A percentile compares a stretch with the other conserved stretches of the same genome.
phyloP scores from a whole-genome alignment of 164 flowering plant species.

The Vitis riparia region DNA sequence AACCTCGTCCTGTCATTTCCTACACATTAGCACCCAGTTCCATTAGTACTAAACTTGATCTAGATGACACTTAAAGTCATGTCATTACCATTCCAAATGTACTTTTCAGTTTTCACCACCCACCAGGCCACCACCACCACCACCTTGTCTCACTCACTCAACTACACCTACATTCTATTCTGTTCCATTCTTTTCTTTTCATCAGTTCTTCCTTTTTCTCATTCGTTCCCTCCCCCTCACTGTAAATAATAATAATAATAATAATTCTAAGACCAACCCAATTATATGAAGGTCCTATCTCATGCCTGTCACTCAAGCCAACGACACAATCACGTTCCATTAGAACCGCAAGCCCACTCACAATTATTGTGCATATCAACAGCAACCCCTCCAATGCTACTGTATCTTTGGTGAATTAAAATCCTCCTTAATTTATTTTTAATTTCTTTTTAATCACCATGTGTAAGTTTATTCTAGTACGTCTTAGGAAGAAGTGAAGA shows the following conservation, averaged over 20 bases:
- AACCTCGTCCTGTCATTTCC: not conserved
- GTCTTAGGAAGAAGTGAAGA: no score
- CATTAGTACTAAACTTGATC: conserved; percentile 16
- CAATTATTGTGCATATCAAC: conserved; percentile 12
- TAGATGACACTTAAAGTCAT: conserved; percentile 18
- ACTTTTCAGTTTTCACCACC: not conserved
- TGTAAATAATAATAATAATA: not conserved
- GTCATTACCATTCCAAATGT: conserved; percentile 2
- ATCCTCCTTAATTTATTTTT: no score
- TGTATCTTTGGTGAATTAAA: not conserved
- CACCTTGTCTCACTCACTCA: not conserved
- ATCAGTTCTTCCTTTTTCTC: not conserved
- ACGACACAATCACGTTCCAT: conserved; percentile 26
- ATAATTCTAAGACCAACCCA: not conserved
- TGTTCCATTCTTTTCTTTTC: not conserved
- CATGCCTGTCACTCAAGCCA: conserved; percentile 16
- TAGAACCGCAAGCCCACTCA: conserved; percentile 10
- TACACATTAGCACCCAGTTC: not conserved
- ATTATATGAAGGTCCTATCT: not conserved
- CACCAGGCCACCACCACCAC: not conserved
- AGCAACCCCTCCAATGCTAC: not conserved
- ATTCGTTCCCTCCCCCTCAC: not conserved
- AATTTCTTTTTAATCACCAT: no score
- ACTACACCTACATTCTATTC: not conserved
- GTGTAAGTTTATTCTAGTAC: no score